A percentile compares a stretch with the other conserved stretches of the same genome.
phyloP scores from a whole-genome alignment of 441 rosid species.

The Populus hybrid region DNA sequence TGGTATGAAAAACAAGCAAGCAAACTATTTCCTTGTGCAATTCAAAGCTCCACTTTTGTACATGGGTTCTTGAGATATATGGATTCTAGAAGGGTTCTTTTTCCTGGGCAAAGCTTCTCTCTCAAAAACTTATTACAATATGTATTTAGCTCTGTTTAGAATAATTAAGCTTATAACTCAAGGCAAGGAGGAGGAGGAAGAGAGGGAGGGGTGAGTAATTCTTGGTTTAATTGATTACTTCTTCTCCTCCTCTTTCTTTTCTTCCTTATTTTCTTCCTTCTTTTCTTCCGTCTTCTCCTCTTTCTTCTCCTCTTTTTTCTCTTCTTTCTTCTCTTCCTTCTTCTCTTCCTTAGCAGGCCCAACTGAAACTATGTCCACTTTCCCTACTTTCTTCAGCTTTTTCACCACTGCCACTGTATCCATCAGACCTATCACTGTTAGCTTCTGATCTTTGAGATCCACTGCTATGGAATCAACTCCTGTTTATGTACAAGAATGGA shows the following conservation, averaged over 20 bases:
- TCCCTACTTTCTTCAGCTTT: conserved; percentile 91
- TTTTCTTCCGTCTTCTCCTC: conserved; percentile 20
- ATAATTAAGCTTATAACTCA: not conserved
- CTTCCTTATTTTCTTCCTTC: conserved; percentile 40
- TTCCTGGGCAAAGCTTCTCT: not conserved
- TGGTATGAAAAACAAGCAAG: too few species aligned
- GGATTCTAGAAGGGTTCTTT: not conserved
- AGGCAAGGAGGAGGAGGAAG: not conserved
- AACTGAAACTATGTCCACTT: conserved; percentile 83
- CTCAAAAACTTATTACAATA: not conserved
- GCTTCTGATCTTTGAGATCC: conserved; percentile 85
- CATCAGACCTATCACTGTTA: conserved; percentile 85
- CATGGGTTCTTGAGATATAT: too few species aligned
- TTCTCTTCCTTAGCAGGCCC: conserved; percentile 97
- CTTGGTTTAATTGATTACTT: conserved; percentile 4
- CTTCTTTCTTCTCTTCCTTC: conserved; percentile 59
- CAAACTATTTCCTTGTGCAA: not conserved
- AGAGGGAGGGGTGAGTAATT: not conserved
- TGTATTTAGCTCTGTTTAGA: not conserved
- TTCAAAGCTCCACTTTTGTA: not conserved
- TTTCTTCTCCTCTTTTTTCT: conserved; percentile 31
- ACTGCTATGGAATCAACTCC: conserved; percentile 95
- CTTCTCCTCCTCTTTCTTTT: conserved; percentile 7
- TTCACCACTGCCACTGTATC: conserved; percentile 85
- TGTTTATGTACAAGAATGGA: conserved; percentile 12